phyloP scores from a whole-genome alignment of 441 rosid species.

The Arabidopsis lyrata region DNA sequence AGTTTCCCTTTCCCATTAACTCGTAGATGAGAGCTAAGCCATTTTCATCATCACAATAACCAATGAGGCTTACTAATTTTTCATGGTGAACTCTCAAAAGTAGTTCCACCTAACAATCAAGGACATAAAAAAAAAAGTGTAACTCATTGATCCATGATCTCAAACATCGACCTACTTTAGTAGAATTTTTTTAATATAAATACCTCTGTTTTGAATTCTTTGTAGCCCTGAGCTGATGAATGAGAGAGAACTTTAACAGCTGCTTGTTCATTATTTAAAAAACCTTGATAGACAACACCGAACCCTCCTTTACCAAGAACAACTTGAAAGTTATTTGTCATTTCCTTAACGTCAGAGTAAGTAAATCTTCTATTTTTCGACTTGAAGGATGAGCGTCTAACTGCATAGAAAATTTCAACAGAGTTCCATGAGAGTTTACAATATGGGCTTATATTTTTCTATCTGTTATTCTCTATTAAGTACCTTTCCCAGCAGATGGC shows the following conservation, averaged over 20 bases:
- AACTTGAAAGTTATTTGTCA: conserved; percentile 48
- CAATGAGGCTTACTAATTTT: conserved; percentile 49
- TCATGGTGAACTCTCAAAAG: conserved; percentile 53
- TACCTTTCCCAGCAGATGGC: not conserved
- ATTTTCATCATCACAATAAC: conserved; percentile 43
- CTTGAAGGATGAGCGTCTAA: conserved; percentile 1
- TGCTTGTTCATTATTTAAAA: conserved; percentile 44
- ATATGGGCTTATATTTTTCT: not conserved
- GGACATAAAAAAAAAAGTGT: not conserved
- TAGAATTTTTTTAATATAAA: no score
- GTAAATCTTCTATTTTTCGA: conserved; percentile 46
- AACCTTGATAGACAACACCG: conserved; percentile 53
- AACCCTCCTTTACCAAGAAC: conserved; percentile 59
- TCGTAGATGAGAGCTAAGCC: no score
- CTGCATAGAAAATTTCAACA: not conserved
- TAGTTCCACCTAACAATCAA: conserved; percentile 44
- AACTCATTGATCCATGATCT: not conserved
- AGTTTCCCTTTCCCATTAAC: no score
- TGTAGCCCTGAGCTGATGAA: conserved; percentile 53
- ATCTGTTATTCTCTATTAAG: no score
- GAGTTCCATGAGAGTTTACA: not conserved
- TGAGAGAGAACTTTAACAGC: conserved; percentile 55
- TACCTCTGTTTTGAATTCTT: conserved; percentile 59
- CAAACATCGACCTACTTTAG: no score
- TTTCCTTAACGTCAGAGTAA: conserved; percentile 41